Conservation (phyloP, 768 basidiomycete species). For the Suillus subluteus region DNA sequence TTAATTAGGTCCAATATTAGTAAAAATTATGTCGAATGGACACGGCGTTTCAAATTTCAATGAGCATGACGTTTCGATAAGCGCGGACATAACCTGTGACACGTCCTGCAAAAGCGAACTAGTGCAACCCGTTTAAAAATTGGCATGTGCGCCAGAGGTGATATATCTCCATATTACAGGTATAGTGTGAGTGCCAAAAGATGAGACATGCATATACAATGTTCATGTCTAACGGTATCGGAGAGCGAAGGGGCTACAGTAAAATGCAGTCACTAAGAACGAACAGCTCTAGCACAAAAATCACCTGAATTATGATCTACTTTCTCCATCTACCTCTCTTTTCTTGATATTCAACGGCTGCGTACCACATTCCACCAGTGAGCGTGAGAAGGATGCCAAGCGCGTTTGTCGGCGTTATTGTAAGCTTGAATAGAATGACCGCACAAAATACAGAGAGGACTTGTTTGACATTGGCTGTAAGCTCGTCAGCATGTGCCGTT, state of each 20-base stretch:
- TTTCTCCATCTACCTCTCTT: conserved; percentile 32
- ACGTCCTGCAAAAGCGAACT: not conserved
- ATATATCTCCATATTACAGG: not conserved
- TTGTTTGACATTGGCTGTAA: conserved; percentile 86
- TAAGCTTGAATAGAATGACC: conserved; percentile 81
- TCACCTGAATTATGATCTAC: not conserved
- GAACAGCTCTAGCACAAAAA: not conserved
- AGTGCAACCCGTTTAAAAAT: not conserved
- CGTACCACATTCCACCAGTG: conserved; percentile 83
- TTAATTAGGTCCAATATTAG: no score
- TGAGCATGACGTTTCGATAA: no score
- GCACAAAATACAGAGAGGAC: conserved; percentile 87
- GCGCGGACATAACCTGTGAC: not conserved
- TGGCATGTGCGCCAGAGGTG: not conserved
- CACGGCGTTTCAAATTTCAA: no score
- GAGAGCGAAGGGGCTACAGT: not conserved
- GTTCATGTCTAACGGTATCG: no score
- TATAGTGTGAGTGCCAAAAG: not conserved
- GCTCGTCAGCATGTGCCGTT: conserved; percentile 13
- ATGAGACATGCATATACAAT: not conserved
- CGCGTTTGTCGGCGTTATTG: conserved; percentile 78
- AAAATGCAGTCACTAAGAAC: not conserved
- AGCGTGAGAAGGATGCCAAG: conserved; percentile 86
- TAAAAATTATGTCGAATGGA: not conserved
- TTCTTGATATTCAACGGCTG: conserved; percentile 64